Conservation (phyloP, 805 yeast genomes). For the Metschnikowia lunata region DNA sequence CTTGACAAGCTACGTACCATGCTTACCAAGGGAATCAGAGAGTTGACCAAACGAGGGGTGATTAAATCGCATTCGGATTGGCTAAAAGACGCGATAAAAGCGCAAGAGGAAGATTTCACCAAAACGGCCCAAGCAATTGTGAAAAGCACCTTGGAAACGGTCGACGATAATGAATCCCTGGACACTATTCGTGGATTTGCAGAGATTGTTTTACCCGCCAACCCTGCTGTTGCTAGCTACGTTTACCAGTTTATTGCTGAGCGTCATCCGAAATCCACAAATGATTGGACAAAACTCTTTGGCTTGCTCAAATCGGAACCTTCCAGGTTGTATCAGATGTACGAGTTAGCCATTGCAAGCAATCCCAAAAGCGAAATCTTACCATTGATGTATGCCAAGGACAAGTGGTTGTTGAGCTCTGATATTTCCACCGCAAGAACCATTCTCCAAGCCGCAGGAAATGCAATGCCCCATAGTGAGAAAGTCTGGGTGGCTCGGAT, state of each 20-base stretch:
- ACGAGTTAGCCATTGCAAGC: slow-evolving; percentile 48
- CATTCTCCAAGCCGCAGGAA: slow-evolving; percentile 48
- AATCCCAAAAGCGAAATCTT: slow-evolving; percentile 50
- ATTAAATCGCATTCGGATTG: slow-evolving; percentile 39
- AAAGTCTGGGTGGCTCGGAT: slow-evolving; percentile 70
- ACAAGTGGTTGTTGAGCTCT: slow-evolving; percentile 48
- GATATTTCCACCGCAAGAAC: slow-evolving; percentile 50
- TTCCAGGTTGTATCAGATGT: slow-evolving; percentile 27
- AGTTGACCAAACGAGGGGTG: slow-evolving; percentile 26
- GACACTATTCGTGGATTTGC: slow-evolving; percentile 5
- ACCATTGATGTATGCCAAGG: slow-evolving; percentile 69
- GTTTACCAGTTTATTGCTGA: slow-evolving; percentile 45
- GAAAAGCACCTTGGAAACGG: slow-evolving; percentile 32
- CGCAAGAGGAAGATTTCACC: slow-evolving; percentile 45
- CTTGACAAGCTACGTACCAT: slow-evolving; percentile 45
- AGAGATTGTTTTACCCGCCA: slow-evolving; percentile 18
- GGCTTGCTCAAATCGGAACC: slow-evolving; percentile 23
- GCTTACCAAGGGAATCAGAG: slow-evolving; percentile 45
- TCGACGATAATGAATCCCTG: slow-evolving; percentile 16
- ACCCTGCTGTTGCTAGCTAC: slow-evolving; percentile 36
- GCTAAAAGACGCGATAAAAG: slow-evolving; percentile 50
- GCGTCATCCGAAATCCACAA: slow-evolving; percentile 42
- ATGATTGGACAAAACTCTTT: slow-evolving; percentile 49
- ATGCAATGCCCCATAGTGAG: slow-evolving; percentile 42
- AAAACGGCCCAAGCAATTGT: slow-evolving; percentile 55